These are phyloP conservation scores for Discostella pseudostelligera DNA, from an alignment of 108 stramenopile species.

Conservation along the genomic window DNA sequence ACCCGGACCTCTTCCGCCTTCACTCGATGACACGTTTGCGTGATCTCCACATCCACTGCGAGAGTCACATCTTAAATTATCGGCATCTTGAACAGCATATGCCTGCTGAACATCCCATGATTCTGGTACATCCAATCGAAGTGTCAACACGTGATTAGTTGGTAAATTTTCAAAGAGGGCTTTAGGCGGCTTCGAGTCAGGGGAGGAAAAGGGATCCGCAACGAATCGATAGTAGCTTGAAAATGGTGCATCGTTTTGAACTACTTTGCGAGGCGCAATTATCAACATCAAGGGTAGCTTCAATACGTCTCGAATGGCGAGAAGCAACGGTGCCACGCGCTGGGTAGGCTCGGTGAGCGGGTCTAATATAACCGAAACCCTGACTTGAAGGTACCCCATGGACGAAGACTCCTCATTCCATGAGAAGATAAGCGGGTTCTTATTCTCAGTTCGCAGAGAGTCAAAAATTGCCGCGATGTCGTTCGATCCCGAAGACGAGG, in stretches of 20 bases:
- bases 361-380: constrained; percentile 81
- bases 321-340: constrained; percentile 77
- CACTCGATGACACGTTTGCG: constrained; percentile 25
- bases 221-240: constrained; percentile 94
- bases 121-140: constrained; percentile 94
- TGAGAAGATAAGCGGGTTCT: constrained; percentile 47
- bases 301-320: constrained; percentile 73
- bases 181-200: constrained; percentile 44
- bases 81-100: constrained; percentile 87
- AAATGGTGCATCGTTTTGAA: constrained; percentile 83
- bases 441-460: constrained; percentile 8
- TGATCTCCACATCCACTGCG: constrained; percentile 67
- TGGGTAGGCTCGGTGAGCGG: constrained; percentile 89
- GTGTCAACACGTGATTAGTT: constrained; percentile 85
- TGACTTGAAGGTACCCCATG: constrained; percentile 23
- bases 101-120: constrained; percentile 93
- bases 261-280: constrained; percentile 57
- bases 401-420: constrained; percentile 1
- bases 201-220: constrained; percentile 59
- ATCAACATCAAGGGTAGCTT: constrained; percentile 67
- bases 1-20: constrained; percentile 10
- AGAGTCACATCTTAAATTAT: constrained; percentile 91
- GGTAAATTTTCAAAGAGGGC: constrained; percentile 89
- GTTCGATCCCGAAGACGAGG: constrained; percentile 11
- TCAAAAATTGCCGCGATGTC: constrained; percentile 21